Conservation (phyloP, 2,329 filamentous ascomycete species). For the Aspergillus terreus region DNA sequence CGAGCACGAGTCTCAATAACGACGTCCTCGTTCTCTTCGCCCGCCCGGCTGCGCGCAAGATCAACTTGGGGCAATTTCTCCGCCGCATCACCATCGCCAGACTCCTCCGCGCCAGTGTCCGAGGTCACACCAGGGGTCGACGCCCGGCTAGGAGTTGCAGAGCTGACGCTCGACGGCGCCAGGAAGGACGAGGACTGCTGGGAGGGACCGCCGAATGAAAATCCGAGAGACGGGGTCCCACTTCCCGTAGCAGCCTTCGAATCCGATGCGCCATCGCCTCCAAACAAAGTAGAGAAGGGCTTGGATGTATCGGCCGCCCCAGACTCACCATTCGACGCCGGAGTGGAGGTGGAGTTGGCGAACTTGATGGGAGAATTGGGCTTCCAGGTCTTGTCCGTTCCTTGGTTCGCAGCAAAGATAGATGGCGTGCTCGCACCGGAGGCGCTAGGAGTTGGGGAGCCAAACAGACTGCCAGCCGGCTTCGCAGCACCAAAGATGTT, state of each 20-base stretch:
- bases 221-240: slow-evolving; percentile 28
- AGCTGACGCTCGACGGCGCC: slow-evolving; percentile 30
- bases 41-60: slow-evolving; percentile 62
- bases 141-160: slow-evolving; percentile 40
- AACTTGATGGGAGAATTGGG: slow-evolving; percentile 48
- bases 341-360: slow-evolving; percentile 25
- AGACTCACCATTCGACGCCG: slow-evolving; percentile 26
- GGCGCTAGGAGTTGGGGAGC: slow-evolving; percentile 21
- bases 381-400: slow-evolving; percentile 47
- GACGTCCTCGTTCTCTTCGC: slow-evolving; percentile 69
- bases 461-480: slow-evolving; percentile 26
- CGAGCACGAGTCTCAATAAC: slow-evolving; percentile 69
- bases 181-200: slow-evolving; percentile 19
- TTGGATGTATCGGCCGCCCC: slow-evolving; percentile 22
- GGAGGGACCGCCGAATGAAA: slow-evolving; percentile 37
- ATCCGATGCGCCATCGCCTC: slow-evolving; percentile 17
- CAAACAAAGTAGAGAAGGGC: slow-evolving; percentile 29
- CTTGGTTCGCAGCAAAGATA: slow-evolving; percentile 11
- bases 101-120: slow-evolving; percentile 38
- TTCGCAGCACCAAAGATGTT: slow-evolving; percentile 16
- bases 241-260: slow-evolving; percentile 15
- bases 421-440: slow-evolving; percentile 14
- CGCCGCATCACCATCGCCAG: slow-evolving; percentile 50
- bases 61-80: slow-evolving; percentile 67
- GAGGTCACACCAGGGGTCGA: slow-evolving; percentile 47